Evolutionary conservation across 2,329 filamentous ascomycete genomes (phyloP), one percentile per base, ranked within the genome.

Genomic region (Cordyceps javanica): DNA sequence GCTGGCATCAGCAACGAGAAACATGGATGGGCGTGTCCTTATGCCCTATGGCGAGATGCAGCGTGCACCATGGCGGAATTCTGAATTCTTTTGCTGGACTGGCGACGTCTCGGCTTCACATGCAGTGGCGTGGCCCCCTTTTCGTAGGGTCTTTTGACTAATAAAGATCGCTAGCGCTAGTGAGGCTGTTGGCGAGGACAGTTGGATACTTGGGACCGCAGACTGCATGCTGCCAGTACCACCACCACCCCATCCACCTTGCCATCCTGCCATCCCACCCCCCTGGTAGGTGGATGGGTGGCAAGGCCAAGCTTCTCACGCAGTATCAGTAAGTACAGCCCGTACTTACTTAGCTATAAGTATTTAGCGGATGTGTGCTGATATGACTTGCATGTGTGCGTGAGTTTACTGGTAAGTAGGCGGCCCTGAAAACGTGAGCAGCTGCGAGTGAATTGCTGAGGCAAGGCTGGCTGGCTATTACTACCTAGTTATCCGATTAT

Each of bases 101-200:
- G 53, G 23, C 44, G 53, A 25, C n/a, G n/a, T n/a, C 53, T 56
- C 53, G 53, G 53, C 53, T 56, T 56, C 53, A 56, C 53, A 56
- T 56, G 53, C 32, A 23, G 23, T 49, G 42, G 28, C 38, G 41
- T 30, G 23, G 23, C 53, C 28, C 30, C 30, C 21, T 30, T 41
- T 23, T 10, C 3, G 13, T 36, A 19, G 23, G 39, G n/a, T 2
- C 23, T 25, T 23, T 42, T 21, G 30, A n/a, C 19, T 14, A 19
- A 8, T 14, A 23, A 49, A 38, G 46, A 38, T 50, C 21, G 46
- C 45, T 36, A 25, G 46, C 46, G 46, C 30, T 50, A 49, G 19
- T n/a, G 19, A 49, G 30, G 44, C 26, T 46, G 26, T 45, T 26
- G 16, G 44, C 44, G 44, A 46, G 16, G 8, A 23, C 39, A 11